Evolutionary conservation across 2,329 filamentous ascomycete species (phyloP), one percentile per base, ranked within the genome.

Genomic region (Ophiostoma montium): DNA sequence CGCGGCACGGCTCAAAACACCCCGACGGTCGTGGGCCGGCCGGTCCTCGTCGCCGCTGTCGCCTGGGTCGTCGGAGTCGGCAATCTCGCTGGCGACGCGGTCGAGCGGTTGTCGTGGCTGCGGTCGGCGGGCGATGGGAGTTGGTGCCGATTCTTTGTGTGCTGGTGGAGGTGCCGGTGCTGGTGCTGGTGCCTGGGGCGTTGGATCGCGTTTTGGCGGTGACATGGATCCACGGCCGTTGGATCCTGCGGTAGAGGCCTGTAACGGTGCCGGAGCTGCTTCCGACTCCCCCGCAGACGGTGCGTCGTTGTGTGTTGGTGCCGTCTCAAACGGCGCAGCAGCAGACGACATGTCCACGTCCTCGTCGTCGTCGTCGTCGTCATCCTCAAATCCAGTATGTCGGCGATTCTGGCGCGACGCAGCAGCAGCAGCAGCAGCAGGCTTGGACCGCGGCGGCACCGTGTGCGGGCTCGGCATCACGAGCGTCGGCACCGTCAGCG

Each of bases 81-180:
- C 65, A 12, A 70, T 58, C 50, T 68, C 66, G 52, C 63, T 67
- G 2, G 59, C 56, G 18, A 66, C 60, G 7, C 66, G 59, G 42
- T 57, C 58, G 1, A 67, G 49, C 0, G 59, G 53, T 36, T 47
- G 46, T 2, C 47, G 42, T 0, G 47, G 33, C n/a, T n/a, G n/a
- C n/a, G n/a, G n/a, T n/a, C n/a, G n/a, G n/a, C n/a, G n/a, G n/a
- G n/a, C n/a, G n/a, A n/a, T n/a, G n/a, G n/a, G n/a, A n/a, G n/a
- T n/a, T n/a, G n/a, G n/a, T n/a, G n/a, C n/a, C n/a, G n/a, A n/a
- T n/a, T n/a, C n/a, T n/a, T n/a, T n/a, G n/a, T n/a, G n/a, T n/a
- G n/a, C n/a, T 10, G 5, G 23, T 3, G 11, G 39, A 15, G 2
- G 15, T 16, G 23, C 8, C 21, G 13, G 21, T 42, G 23, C 23